These are phyloP conservation scores for Diaporthe sp. DNA, from an alignment of 2,329 filamentous ascomycete genomes.

Conservation along the genomic window DNA sequence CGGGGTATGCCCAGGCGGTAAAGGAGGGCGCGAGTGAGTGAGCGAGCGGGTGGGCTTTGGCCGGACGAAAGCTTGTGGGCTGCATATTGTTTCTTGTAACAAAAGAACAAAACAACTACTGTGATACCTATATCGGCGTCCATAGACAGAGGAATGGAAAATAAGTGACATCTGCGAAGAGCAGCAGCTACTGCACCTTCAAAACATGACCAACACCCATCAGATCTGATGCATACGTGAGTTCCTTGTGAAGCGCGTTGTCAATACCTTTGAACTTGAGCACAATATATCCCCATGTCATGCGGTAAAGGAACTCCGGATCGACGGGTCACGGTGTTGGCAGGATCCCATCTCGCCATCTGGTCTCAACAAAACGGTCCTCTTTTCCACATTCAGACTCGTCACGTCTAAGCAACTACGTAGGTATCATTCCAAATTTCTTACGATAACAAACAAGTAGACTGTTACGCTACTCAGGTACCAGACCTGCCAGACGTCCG, in stretches of 20 bases:
- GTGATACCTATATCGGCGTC: slow-evolving; percentile 36
- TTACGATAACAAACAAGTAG: no score
- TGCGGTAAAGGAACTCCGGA: no score
- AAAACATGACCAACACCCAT: background rate
- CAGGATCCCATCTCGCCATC: background rate
- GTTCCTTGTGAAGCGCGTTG: background rate
- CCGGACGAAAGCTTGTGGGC: background rate
- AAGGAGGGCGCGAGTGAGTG: slow-evolving; percentile 38
- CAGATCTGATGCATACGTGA: no score
- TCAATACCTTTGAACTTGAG: accelerated
- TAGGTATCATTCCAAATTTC: no score
- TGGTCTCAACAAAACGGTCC: background rate
- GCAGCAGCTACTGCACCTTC: background rate
- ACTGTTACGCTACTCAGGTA: no score
- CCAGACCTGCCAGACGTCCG: no score
- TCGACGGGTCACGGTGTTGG: background rate
- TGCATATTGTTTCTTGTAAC: slow-evolving; percentile 33
- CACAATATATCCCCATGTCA: background rate
- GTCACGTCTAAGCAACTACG: no score
- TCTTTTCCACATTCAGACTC: background rate
- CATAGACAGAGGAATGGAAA: slow-evolving; percentile 32
- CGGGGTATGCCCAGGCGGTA: slow-evolving; percentile 90
- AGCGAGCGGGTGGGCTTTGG: background rate
- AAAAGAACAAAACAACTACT: slow-evolving; percentile 25
- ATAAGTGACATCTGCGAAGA: slow-evolving; percentile 5